Evolutionary conservation across 139 green algal genomes (phyloP).

Genomic region (Nannochloris sp.): DNA sequence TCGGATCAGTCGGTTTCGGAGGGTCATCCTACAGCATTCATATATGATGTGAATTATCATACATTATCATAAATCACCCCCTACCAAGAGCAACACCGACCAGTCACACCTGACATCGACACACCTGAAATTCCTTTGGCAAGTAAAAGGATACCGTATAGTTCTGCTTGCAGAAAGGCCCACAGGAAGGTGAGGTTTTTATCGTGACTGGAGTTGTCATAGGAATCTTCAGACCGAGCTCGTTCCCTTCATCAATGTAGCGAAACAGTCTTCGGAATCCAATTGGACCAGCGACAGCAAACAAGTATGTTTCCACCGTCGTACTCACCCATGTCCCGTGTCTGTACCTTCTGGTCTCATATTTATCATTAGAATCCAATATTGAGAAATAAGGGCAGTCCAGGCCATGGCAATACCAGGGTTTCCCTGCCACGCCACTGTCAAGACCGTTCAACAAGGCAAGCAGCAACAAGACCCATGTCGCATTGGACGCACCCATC

Average conservation of each 20-base stretch:
- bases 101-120: not conserved
- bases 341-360: constrained; percentile 26
- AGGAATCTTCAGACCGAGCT: constrained; percentile 39
- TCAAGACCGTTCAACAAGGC: no score
- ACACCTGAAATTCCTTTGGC: constrained; percentile 42
- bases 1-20: constrained; percentile 37
- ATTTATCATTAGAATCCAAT: constrained; percentile 21
- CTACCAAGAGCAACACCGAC: no score
- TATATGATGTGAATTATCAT: no score
- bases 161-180: constrained; percentile 42
- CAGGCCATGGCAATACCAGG: constrained; percentile 66
- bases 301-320: constrained; percentile 38
- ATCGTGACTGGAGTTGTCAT: constrained; percentile 57
- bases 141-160: constrained; percentile 72
- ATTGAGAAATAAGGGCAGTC: constrained; percentile 46
- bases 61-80: no score
- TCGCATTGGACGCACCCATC: no score
- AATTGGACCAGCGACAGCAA: constrained; percentile 35
- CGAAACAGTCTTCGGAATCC: constrained; percentile 52
- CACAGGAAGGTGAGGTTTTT: not conserved
- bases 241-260: constrained; percentile 58
- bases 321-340: constrained; percentile 46
- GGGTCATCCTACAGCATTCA: constrained; percentile 4
- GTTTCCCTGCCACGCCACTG: not conserved
- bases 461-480: no score